Evolutionary conservation across 192 early-diverging fungal genomes (phyloP).

Genomic region (Allomyces arbusculus): DNA sequence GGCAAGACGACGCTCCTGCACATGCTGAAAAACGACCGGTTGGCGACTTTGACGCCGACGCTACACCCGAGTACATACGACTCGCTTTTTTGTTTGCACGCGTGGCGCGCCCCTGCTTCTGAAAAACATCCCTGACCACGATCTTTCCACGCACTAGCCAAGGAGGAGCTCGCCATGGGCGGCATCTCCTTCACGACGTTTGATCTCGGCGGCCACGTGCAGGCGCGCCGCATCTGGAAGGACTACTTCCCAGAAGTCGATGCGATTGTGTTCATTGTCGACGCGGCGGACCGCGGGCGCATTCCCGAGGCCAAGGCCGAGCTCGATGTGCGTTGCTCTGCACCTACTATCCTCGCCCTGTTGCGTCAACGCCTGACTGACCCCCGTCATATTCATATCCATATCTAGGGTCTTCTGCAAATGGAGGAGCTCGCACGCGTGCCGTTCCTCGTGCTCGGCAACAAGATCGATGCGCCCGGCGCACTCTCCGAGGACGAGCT

Average conservation of each 20-base stretch:
- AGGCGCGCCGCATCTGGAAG: constrained; percentile 95
- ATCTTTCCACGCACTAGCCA: constrained; percentile 27
- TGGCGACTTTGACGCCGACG: constrained; percentile 83
- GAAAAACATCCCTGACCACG: neutral
- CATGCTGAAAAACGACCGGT: constrained; percentile 97
- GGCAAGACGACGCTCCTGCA: constrained; percentile 97
- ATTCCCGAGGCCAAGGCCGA: constrained; percentile 83
- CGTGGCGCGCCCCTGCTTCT: neutral
- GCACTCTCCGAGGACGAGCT: constrained; percentile 88
- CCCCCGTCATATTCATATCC: too few species aligned
- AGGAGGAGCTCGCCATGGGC: constrained; percentile 91
- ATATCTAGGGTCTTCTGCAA: constrained; percentile 51
- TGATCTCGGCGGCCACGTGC: constrained; percentile 91
- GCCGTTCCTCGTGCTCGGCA: constrained; percentile 92
- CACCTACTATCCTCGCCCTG: too few species aligned
- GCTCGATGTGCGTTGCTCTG: constrained; percentile 48
- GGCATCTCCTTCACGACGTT: constrained; percentile 95
- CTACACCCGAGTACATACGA: constrained; percentile 77
- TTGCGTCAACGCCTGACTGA: too few species aligned
- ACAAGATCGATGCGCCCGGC: constrained; percentile 91
- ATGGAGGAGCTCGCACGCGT: constrained; percentile 83
- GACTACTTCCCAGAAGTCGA: constrained; percentile 97
- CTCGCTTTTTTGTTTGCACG: neutral
- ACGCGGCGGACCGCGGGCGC: constrained; percentile 64
- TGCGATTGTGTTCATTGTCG: constrained; percentile 96